Percentiles rank a stretch among this genome's conserved stretches.
These are phyloP conservation scores for Volvox reticuliferus DNA, from an alignment of 139 green algal species.

Conservation along the genomic window DNA sequence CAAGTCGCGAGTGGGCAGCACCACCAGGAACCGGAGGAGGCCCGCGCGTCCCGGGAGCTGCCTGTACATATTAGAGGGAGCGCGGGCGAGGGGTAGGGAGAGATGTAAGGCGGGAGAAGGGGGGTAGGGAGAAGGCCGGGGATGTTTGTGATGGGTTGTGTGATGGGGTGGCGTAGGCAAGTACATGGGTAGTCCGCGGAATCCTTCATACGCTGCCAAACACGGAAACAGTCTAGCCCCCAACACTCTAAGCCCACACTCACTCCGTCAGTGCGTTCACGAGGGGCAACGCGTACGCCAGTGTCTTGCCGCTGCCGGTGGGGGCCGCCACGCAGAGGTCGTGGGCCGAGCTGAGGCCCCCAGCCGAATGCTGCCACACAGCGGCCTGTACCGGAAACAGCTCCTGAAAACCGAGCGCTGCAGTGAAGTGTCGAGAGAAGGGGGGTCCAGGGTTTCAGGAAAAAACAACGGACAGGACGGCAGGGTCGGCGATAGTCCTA, in stretches of 20 bases:
- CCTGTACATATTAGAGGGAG: background rate
- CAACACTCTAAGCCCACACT: background rate
- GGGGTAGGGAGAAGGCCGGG: background rate
- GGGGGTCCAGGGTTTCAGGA: too few species aligned
- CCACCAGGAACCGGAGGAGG: conserved; percentile 74
- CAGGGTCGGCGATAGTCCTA: too few species aligned
- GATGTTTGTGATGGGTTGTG: too few species aligned
- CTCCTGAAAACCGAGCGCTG: conserved; percentile 67
- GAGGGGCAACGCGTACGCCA: conserved; percentile 89
- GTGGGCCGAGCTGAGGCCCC: conserved; percentile 75
- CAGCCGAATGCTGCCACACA: conserved; percentile 78
- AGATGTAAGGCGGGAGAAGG: too few species aligned
- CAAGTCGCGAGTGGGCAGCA: conserved; percentile 88
- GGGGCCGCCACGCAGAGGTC: conserved; percentile 91
- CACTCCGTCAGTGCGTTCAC: conserved; percentile 74
- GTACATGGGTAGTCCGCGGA: too few species aligned
- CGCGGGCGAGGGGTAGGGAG: too few species aligned
- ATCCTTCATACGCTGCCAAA: too few species aligned
- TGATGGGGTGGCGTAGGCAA: too few species aligned
- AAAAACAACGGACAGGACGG: too few species aligned
- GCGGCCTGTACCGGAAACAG: conserved; percentile 88
- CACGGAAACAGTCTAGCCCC: too few species aligned
- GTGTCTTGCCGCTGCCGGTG: conserved; percentile 93
- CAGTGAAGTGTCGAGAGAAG: background rate
- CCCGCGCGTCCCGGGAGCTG: background rate